Percentiles rank a stretch among this genome's conserved stretches.
These are phyloP conservation scores for Fusarium concolor DNA, from an alignment of 2,329 filamentous ascomycete species.

Conservation along the genomic window DNA sequence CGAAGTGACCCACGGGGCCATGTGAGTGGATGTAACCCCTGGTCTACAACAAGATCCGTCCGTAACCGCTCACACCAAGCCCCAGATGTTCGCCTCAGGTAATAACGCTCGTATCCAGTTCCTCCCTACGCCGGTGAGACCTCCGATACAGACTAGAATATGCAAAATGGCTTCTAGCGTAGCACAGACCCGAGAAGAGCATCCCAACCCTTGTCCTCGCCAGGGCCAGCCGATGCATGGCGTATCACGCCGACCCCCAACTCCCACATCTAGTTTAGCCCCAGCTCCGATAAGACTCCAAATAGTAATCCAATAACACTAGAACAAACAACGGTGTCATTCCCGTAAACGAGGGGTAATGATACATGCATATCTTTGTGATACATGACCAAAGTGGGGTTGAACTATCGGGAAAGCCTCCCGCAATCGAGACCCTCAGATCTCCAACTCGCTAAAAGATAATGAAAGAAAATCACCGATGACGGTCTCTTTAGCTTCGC, in stretches of 20 bases:
- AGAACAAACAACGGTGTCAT: conserved; percentile 27
- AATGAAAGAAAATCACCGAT: conserved; percentile 5
- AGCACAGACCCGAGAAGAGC: not conserved
- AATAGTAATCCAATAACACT: not conserved
- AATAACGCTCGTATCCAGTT: not conserved
- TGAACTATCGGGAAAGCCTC: conserved; percentile 27
- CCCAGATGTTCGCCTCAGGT: not conserved
- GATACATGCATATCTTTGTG: not conserved
- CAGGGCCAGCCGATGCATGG: conserved; percentile 11
- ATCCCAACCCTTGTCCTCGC: conserved; percentile 6
- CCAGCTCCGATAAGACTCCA: conserved; percentile 3
- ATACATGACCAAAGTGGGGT: conserved; percentile 17
- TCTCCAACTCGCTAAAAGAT: conserved; percentile 3
- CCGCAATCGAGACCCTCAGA: conserved; percentile 19
- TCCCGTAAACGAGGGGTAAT: conserved; percentile 10
- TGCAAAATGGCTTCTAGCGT: conserved; percentile 19
- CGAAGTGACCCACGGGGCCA: not conserved
- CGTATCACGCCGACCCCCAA: not conserved
- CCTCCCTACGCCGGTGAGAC: not conserved
- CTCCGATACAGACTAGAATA: not conserved
- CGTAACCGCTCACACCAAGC: not conserved
- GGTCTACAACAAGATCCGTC: not conserved
- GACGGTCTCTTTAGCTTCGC: conserved; percentile 10
- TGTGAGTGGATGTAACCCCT: not conserved
- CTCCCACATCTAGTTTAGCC: conserved; percentile 10